Conservation (phyloP, 208 protist genomes). For the Plasmodiophora brassicae region DNA sequence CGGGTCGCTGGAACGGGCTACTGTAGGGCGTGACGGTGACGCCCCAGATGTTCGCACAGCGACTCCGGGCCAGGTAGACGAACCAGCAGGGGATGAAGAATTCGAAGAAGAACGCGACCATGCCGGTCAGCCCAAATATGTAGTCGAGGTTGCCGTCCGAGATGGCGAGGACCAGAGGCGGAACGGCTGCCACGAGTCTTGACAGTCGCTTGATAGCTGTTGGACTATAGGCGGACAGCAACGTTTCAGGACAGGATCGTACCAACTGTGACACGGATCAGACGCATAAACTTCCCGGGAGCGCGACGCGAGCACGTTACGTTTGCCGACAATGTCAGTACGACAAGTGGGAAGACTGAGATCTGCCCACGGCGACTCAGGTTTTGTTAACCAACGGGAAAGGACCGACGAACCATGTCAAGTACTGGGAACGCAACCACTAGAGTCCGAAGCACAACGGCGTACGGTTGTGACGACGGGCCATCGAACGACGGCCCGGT, state of each 20-base stretch:
- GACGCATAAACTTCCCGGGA: not conserved
- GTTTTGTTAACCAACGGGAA: not conserved
- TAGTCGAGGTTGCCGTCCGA: not conserved
- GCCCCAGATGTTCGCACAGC: no score
- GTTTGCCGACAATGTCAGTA: not conserved
- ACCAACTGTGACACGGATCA: not conserved
- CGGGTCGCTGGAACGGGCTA: no score
- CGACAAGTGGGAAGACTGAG: not conserved
- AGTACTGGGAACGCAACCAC: slow-evolving; percentile 3
- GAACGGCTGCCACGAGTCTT: not conserved
- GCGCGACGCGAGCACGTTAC: not conserved
- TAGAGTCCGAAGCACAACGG: not conserved
- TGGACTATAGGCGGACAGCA: not conserved
- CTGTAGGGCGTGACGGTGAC: no score
- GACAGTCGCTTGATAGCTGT: not conserved
- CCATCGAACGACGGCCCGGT: not conserved
- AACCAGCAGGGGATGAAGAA: not conserved
- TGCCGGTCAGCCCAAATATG: not conserved
- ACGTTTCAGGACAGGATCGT: not conserved
- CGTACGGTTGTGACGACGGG: not conserved
- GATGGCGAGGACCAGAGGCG: not conserved
- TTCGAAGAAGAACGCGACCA: slow-evolving; percentile 12
- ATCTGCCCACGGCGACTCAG: no score
- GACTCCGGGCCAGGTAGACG: not conserved
- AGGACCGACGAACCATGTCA: not conserved